Conservation (phyloP, 148 eudicot species). For the Euryodendron excelsum region DNA sequence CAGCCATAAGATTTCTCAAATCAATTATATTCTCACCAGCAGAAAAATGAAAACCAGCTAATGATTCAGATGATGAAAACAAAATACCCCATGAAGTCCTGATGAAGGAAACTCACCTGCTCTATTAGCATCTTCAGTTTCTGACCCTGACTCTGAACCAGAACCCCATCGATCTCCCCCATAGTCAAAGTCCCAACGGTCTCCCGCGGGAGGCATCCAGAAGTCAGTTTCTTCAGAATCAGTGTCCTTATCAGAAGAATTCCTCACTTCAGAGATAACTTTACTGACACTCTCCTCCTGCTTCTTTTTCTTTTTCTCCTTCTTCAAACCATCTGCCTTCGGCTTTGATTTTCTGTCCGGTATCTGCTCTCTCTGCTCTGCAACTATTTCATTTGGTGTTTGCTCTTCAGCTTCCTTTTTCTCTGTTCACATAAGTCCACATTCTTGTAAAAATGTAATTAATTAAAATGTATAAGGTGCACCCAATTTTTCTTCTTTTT, state of each 20-base stretch:
- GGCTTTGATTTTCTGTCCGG: conserved; percentile 26
- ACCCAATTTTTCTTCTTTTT: background rate
- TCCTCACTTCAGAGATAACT: conserved; percentile 30
- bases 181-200: conserved; percentile 84
- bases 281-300: conserved; percentile 37
- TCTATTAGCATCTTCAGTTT: conserved; percentile 45
- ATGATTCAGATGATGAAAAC: background rate
- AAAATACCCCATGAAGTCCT: background rate
- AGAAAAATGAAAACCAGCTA: background rate
- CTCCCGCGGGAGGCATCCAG: conserved; percentile 78
- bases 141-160: conserved; percentile 47
- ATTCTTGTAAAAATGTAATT: background rate
- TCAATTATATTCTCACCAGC: background rate
- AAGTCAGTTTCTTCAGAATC: conserved; percentile 65
- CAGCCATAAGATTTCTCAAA: background rate
- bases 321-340: conserved; percentile 29
- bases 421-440: conserved; percentile 39
- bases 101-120: conserved; percentile 36
- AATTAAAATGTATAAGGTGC: background rate
- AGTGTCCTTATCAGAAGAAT: conserved; percentile 40
- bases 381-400: conserved; percentile 21
- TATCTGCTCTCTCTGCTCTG: conserved; percentile 28
- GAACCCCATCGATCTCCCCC: conserved; percentile 89
- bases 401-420: conserved; percentile 62
- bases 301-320: conserved; percentile 47